These are phyloP conservation scores for Botryotinia narcissicola DNA, from an alignment of 2,329 filamentous ascomycete genomes.

Conservation along the genomic window DNA sequence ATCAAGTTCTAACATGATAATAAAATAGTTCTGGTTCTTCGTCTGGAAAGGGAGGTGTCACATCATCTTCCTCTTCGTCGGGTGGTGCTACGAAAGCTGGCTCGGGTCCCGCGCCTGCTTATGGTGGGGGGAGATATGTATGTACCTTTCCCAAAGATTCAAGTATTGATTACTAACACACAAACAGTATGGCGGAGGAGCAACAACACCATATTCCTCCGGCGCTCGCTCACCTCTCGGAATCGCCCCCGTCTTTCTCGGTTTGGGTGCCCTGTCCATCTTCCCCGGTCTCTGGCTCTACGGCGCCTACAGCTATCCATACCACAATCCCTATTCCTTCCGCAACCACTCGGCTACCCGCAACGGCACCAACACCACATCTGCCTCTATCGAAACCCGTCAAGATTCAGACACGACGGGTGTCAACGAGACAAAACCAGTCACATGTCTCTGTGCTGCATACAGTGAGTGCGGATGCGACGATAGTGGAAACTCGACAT, in stretches of 20 bases:
- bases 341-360: constrained; percentile 43
- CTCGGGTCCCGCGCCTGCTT: constrained; percentile 55
- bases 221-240: constrained; percentile 50
- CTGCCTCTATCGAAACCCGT: constrained; percentile 41
- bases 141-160: not conserved
- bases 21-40: constrained; percentile 27
- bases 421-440: constrained; percentile 57
- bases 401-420: constrained; percentile 28
- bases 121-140: constrained; percentile 57
- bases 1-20: constrained; percentile 9
- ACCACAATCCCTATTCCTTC: constrained; percentile 55
- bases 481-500: constrained; percentile 59
- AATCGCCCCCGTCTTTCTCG: constrained; percentile 52
- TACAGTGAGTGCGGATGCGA: constrained; percentile 65
- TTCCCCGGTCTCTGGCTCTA: constrained; percentile 61
- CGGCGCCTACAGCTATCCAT: constrained; percentile 60
- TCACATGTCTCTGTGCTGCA: constrained; percentile 59
- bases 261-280: constrained; percentile 47
- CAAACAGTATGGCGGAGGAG: constrained; percentile 60
- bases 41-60: constrained; percentile 25
- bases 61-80: constrained; percentile 33
- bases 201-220: constrained; percentile 56
- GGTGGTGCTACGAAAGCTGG: constrained; percentile 57
- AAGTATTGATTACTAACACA: not conserved
- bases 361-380: constrained; percentile 38